Base-by-base conservation (phyloP, 208 protist species). In the Balamuthia mandrillaris region DNA sequence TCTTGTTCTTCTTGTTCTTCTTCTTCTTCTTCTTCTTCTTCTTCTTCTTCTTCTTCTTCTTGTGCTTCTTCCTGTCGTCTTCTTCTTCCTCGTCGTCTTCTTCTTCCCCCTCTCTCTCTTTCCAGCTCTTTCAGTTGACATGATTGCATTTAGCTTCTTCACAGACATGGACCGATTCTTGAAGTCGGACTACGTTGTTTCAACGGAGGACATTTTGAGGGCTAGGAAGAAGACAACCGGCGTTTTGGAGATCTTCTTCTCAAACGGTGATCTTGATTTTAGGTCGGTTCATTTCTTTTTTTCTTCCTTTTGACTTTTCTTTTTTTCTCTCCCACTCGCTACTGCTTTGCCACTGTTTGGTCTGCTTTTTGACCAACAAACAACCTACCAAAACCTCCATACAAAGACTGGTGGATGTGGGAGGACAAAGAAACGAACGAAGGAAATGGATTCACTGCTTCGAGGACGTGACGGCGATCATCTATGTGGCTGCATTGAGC, bases 391-490 rank as follows among this genome's bases (percentile, higher is more conserved):
- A n/a, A n/a, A n/a, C 9, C 45, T 81, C 21, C 14, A 24, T 21
- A 18, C 21, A 18, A 42, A 78, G 84, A 82, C 87, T 94, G 58
- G 88, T 95, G n/a, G 91, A 94, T 81, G 93, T 96, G 35, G 93
- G 94, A 65, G 93, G 94, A 12, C 95, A 96, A 84, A 42, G 93
- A 12, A 91, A 88, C 31, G 94, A 96, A 81, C 75, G 94, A 39
- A 91, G 88, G 56, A 95, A 96, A 74, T 96, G 94, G 94, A 94
- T 96, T 44, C 91, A 96, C 65, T 94, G 89, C 75, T 96, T 96
- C 85, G 88, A 95, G 52, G 89, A 88, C 66, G 93, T 96, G 3
- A 95, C 86, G 31, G 93, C 90, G 14, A 86, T 96, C 44, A 92
- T 96, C 41, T 96, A 95, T 74, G 84, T 84, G 61, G 81, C 90